Evolutionary conservation across 148 eudicot species (phyloP), one percentile per base, ranked within the genome.

Genomic region (Mesembryanthemum crystallinum): DNA sequence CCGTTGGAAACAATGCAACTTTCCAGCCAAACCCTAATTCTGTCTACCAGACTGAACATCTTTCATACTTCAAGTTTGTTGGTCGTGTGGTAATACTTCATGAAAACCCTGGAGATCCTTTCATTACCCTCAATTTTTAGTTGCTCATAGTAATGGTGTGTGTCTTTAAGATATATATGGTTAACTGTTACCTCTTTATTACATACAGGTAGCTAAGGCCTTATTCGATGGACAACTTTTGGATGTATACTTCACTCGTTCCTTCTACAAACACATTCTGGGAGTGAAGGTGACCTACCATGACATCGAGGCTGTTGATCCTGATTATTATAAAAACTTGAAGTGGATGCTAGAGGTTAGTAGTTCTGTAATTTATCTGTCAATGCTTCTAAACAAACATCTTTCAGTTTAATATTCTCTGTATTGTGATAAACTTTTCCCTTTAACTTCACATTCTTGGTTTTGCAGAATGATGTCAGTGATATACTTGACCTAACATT

Each of bases 261-360:
- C 99, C 49, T 95, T 95, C 78, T 95, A 95, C 90, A 95, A 95
- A 84, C 99, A 95, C 80, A 95, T 95, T 67, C 88, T 95, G 73
- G 98, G 93, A 18, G 98, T 95, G 71, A 95, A 95, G 87, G 99
- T 95, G 75, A 95, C 99, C 17, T 95, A 95, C 82, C 96, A 95
- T 86, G 99, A 95, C 77, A 95, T 95, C 73, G 99, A 95, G 86
- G 99, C 99, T 73, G 94, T 95, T 74, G 99, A 95, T 86, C 99
- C 99, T n/a, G 99, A 89, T 83, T 95, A 95, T 76, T 95, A 95
- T 77, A 95, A 95, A 80, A 95, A 95, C 74, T 79, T 95, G 86
- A 95, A 92, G 83, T 95, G 99, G 99, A 88, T 95, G 98, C 84
- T 95, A 45, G 98, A 92, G 98, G 99, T 95, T 72, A 72, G 88